These are phyloP conservation scores for Mycena rebaudengoi DNA, from an alignment of 768 basidiomycete species.

Conservation along the genomic window DNA sequence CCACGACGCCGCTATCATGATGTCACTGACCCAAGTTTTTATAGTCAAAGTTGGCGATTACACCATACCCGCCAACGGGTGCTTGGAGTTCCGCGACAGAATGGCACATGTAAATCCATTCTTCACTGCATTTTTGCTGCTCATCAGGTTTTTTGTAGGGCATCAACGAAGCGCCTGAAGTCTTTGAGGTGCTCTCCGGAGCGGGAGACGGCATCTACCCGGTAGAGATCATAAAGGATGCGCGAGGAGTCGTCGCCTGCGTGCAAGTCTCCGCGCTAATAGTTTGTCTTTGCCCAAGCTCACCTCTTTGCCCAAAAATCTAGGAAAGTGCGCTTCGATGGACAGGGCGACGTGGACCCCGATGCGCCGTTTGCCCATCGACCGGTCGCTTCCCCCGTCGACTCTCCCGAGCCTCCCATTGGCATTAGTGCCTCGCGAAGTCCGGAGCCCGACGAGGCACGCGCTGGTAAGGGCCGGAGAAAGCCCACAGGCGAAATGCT, in stretches of 20 bases:
- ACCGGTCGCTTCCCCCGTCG: too few relatives aligned
- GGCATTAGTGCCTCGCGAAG: background rate
- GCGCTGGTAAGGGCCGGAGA: background rate
- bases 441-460: background rate
- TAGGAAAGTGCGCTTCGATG: conserved; percentile 26
- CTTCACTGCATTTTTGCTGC: background rate
- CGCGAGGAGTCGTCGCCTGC: conserved; percentile 9
- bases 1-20: too few relatives aligned
- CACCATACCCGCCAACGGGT: conserved; percentile 19
- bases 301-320: background rate
- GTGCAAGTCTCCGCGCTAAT: conserved; percentile 19
- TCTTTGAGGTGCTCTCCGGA: conserved; percentile 21
- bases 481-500: conserved; percentile 14
- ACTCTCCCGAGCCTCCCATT: background rate
- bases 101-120: conserved; percentile 8
- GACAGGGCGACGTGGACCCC: conserved; percentile 15
- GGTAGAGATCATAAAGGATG: conserved; percentile 14
- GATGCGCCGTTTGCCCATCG: too few relatives aligned
- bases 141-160: background rate
- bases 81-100: conserved; percentile 19
- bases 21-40: background rate
- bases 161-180: background rate
- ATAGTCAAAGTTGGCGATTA: conserved; percentile 25
- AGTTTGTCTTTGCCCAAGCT: background rate
- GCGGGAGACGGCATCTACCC: conserved; percentile 24